phyloP scores from a whole-genome alignment of 257 asterid species.

The Ajuga chamaepitys region DNA sequence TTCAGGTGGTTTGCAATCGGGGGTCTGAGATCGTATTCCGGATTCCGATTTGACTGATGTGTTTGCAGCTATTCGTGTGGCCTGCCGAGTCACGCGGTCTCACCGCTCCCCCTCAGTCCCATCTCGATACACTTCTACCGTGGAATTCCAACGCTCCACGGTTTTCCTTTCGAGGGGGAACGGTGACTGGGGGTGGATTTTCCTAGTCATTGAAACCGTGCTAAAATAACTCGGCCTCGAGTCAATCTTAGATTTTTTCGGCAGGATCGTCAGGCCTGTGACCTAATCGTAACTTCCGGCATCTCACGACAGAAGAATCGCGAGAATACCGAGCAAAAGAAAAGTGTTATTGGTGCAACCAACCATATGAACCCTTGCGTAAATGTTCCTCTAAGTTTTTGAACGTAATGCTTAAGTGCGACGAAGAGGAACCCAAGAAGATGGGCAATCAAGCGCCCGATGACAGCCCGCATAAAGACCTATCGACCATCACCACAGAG shows the following conservation, averaged over 20 bases:
- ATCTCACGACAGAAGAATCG: neutral
- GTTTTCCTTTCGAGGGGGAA: too few relatives aligned
- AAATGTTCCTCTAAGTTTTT: neutral
- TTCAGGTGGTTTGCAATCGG: neutral
- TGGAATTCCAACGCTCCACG: too few relatives aligned
- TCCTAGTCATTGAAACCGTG: too few relatives aligned
- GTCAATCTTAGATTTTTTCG: too few relatives aligned
- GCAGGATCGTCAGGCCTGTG: too few relatives aligned
- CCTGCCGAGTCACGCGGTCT: neutral
- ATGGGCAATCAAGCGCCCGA: too few relatives aligned
- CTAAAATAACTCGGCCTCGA: too few relatives aligned
- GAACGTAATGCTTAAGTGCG: neutral
- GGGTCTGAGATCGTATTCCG: neutral
- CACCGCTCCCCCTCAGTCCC: neutral
- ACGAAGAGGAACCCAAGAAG: neutral
- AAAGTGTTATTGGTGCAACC: neutral
- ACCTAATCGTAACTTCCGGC: too few relatives aligned
- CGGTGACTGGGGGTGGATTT: too few relatives aligned
- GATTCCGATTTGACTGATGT: neutral
- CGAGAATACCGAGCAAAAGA: neutral
- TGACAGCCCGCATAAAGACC: too few relatives aligned
- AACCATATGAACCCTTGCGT: neutral
- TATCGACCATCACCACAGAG: too few relatives aligned
- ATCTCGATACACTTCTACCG: too few relatives aligned
- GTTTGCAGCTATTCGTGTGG: neutral